phyloP scores from a whole-genome alignment of 352 stramenopile species.

The Phytophthora vignae region DNA sequence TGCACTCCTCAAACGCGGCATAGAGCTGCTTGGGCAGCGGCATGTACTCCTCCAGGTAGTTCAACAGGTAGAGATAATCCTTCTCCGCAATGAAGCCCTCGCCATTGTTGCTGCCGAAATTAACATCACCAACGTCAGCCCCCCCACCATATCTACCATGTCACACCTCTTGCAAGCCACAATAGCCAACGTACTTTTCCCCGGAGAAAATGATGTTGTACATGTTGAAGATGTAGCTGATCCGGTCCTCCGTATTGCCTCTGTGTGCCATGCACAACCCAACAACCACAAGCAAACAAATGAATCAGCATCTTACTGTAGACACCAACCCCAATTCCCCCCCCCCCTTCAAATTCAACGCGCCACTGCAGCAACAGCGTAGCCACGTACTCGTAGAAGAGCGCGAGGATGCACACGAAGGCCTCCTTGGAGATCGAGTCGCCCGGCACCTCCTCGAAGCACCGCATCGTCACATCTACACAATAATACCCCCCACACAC shows the following conservation, averaged over 20 bases:
- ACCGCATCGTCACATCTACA: conserved; percentile 69
- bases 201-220: conserved; percentile 79
- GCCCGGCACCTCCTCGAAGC: conserved; percentile 61
- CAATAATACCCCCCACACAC: too few relatives aligned
- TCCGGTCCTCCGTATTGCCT: conserved; percentile 88
- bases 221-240: conserved; percentile 90
- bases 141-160: neutral
- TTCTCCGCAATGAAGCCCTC: conserved; percentile 74
- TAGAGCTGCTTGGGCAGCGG: conserved; percentile 81
- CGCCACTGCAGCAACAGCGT: neutral
- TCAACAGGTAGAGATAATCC: conserved; percentile 75
- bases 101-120: conserved; percentile 37
- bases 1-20: conserved; percentile 78
- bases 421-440: conserved; percentile 74
- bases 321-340: neutral
- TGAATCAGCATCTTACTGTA: conserved; percentile 20
- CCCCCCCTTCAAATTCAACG: too few relatives aligned
- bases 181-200: conserved; percentile 56
- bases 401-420: conserved; percentile 74
- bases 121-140: conserved; percentile 4
- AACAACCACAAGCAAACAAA: neutral
- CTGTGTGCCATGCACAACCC: conserved; percentile 37
- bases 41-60: conserved; percentile 72
- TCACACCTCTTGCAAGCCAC: neutral
- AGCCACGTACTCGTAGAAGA: conserved; percentile 77